Evolutionary conservation across 1,284 basidiomycete species (phyloP), one percentile per base, ranked within the genome.

Genomic region (Caloboletus inedulis): DNA sequence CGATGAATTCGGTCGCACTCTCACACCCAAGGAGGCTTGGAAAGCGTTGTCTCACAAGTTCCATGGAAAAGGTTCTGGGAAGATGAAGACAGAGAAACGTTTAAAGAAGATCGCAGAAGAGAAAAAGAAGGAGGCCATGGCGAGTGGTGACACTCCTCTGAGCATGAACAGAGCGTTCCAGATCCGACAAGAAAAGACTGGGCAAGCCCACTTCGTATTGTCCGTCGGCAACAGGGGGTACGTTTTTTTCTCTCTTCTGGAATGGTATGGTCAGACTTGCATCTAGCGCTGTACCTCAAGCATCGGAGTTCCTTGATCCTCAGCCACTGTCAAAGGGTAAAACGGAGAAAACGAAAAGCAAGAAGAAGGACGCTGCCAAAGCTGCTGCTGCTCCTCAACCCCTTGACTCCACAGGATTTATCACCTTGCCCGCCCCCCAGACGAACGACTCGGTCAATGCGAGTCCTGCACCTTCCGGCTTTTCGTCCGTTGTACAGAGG

Each of bases 21-120:
- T 98, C 68, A 91, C 89, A 23, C 85, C 87, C 31, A 98, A 98
- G 77, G 97, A 99, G 73, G 94, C 94, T 13, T 97, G 94, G 94
- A 96, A 96, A 73, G 91, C 90, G 21, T 75, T 97, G 47, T 92
- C 89, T 48, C 94, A 98, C 72, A 91, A 92, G 66, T 97, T 97
- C 82, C 94, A 98, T 62, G 94, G 94, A 34, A 97, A 97, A 72
- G 91, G 91, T 1, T 89, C 87, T 1, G 94, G 94, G 6, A 89
- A 87, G 74, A 91, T 90, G 82, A 97, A 97, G 80, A 93, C 88
- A 33, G 94, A 96, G 77, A 96, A 96, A 72, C 79, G 91, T 57
- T 65, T 97, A 62, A 92, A 93, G 80, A 93, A 91, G 77, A 95
- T 97, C 59, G 91, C 87, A 21, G 92, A 97, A 65, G 94, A 98